Conservation (phyloP, 176 grass and related monocot genomes). For the Zizania latifolia region DNA sequence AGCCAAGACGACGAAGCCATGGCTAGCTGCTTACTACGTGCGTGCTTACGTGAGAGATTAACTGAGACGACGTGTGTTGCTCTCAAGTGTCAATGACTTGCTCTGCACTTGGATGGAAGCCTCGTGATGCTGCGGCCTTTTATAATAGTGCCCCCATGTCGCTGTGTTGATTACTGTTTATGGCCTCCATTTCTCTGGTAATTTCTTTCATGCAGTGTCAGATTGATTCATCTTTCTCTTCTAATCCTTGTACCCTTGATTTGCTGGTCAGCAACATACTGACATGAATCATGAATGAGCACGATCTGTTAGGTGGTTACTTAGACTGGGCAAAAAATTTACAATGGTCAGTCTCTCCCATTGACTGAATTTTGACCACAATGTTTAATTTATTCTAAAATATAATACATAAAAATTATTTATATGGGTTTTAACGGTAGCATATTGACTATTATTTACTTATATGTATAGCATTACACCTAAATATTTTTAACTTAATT, state of each 20-base stretch:
- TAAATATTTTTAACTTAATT: too few relatives aligned
- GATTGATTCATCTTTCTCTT: neutral
- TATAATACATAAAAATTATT: too few relatives aligned
- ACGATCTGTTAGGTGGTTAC: neutral
- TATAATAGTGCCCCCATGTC: neutral
- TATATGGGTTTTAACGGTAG: too few relatives aligned
- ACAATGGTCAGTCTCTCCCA: neutral
- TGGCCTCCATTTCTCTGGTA: neutral
- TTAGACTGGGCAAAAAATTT: neutral
- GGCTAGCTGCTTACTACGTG: neutral
- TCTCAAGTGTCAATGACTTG: neutral
- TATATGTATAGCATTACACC: too few relatives aligned
- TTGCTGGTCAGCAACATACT: neutral
- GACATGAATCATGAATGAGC: slow-evolving; percentile 20
- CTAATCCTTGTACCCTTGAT: neutral
- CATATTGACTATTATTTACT: too few relatives aligned
- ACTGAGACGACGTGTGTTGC: neutral
- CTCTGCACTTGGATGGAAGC: neutral
- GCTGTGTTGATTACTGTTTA: neutral
- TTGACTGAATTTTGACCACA: neutral
- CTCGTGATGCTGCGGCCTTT: neutral
- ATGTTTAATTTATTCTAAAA: too few relatives aligned
- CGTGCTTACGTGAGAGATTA: neutral
- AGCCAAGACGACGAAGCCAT: slow-evolving; percentile 30
- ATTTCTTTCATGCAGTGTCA: neutral